phyloP scores from a whole-genome alignment of 306 rosid genomes.

The Prunus salicina region DNA sequence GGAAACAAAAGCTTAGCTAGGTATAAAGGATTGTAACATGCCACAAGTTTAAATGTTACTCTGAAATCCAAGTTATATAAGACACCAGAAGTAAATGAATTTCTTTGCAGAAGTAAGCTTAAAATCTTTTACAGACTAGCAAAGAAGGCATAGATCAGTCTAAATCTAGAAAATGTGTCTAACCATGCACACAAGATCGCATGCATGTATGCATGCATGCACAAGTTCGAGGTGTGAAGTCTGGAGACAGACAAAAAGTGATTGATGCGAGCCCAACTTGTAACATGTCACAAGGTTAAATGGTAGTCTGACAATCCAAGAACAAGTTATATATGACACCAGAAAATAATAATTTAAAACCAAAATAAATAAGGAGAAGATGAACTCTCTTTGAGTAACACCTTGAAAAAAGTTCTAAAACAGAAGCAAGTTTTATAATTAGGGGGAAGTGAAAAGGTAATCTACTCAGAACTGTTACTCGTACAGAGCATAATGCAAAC shows the following conservation, averaged over 20 bases:
- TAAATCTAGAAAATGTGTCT: neutral
- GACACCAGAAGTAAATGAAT: neutral
- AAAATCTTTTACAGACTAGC: neutral
- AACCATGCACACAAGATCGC: neutral
- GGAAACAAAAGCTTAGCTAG: neutral
- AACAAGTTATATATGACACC: neutral
- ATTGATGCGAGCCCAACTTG: neutral
- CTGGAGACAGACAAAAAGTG: neutral
- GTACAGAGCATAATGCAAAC: neutral
- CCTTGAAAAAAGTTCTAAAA: neutral
- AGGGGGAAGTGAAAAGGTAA: neutral
- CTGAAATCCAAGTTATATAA: no score
- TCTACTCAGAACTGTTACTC: neutral
- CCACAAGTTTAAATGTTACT: no score
- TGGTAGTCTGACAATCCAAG: neutral
- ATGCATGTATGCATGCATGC: neutral
- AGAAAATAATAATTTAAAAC: neutral
- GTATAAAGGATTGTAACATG: neutral
- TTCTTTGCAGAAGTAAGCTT: constrained; percentile 1
- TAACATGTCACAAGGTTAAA: neutral
- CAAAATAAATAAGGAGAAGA: constrained; percentile 2
- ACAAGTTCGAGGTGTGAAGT: neutral
- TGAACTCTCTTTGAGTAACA: neutral
- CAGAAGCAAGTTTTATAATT: neutral
- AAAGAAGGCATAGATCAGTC: neutral